These are phyloP conservation scores for Nidularia pulvinata DNA, from an alignment of 768 basidiomycete genomes.

Conservation along the genomic window DNA sequence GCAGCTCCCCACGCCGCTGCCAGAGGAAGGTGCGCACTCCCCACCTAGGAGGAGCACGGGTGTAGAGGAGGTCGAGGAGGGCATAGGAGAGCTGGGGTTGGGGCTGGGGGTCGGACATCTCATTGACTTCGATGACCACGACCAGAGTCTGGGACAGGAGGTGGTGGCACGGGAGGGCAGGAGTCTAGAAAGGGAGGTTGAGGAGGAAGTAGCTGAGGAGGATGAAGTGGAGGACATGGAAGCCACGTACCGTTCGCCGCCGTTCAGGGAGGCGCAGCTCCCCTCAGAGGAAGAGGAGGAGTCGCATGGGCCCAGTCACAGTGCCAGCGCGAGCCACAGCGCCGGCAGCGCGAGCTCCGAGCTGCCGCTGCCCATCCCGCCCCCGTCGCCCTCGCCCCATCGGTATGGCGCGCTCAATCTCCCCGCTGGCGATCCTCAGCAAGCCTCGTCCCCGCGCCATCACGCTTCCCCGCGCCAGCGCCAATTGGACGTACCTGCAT, in stretches of 20 bases:
- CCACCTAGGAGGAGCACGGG: background rate
- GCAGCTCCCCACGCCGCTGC: constrained; percentile 23
- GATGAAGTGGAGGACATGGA: background rate
- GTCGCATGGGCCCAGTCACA: too few relatives aligned
- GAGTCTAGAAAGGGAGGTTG: constrained; percentile 2
- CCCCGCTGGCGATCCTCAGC: background rate
- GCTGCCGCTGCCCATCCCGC: too few relatives aligned
- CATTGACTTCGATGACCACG: constrained; percentile 17
- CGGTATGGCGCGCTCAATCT: background rate
- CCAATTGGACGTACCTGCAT: too few relatives aligned
- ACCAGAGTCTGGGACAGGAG: too few relatives aligned
- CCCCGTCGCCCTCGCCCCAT: too few relatives aligned
- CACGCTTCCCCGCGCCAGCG: too few relatives aligned
- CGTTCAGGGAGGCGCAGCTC: constrained; percentile 21
- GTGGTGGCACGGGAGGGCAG: too few relatives aligned
- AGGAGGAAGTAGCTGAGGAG: background rate
- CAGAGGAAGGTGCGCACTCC: constrained; percentile 6
- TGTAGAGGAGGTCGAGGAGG: background rate
- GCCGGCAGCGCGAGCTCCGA: too few relatives aligned
- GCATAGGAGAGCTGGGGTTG: background rate
- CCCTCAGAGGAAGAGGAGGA: constrained; percentile 3
- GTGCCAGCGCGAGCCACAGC: too few relatives aligned
- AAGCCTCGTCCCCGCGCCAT: too few relatives aligned
- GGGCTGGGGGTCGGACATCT: constrained; percentile 3
- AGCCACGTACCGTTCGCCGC: constrained; percentile 18